Conservation (phyloP, 2,329 filamentous ascomycete genomes). For the Iodosphaeria phyllophila region DNA sequence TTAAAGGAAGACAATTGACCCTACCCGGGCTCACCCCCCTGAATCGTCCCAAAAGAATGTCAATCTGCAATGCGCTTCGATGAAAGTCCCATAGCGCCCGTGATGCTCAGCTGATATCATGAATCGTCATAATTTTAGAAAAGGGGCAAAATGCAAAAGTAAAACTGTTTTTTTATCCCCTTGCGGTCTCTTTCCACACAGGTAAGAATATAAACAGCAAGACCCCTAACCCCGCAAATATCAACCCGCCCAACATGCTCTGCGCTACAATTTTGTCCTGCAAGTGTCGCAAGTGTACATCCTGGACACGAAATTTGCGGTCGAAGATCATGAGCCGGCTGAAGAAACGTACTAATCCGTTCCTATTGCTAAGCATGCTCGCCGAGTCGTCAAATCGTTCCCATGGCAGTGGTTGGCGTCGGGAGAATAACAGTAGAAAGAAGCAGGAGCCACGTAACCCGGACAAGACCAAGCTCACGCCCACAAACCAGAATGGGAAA, state of each 20-base stretch:
- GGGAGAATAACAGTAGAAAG: slow-evolving; percentile 25
- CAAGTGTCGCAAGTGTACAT: slow-evolving; percentile 19
- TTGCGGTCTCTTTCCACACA: slow-evolving; percentile 19
- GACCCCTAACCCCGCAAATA: slow-evolving; percentile 17
- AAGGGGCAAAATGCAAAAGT: no score
- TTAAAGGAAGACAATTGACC: no score
- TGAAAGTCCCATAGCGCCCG: no score
- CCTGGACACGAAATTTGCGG: slow-evolving; percentile 24
- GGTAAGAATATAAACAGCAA: slow-evolving; percentile 23
- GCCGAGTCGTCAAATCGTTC: slow-evolving; percentile 24
- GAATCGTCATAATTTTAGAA: no score
- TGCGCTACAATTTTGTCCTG: slow-evolving; percentile 25
- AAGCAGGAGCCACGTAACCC: slow-evolving; percentile 27
- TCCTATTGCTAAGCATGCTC: slow-evolving; percentile 10
- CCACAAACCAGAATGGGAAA: slow-evolving; percentile 26
- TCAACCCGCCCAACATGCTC: slow-evolving; percentile 17
- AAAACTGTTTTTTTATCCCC: not conserved
- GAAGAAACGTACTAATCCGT: slow-evolving; percentile 11
- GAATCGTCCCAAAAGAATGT: no score
- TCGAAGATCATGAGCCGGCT: slow-evolving; percentile 27
- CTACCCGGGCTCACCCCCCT: no score
- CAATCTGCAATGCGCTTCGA: no score
- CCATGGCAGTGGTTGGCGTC: slow-evolving; percentile 26
- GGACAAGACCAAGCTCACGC: slow-evolving; percentile 21
- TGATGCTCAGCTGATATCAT: no score